A percentile compares a stretch with the other conserved stretches of the same genome.
These are phyloP conservation scores for Themeda triandra DNA, from an alignment of 176 grass and related monocot genomes.

Conservation along the genomic window DNA sequence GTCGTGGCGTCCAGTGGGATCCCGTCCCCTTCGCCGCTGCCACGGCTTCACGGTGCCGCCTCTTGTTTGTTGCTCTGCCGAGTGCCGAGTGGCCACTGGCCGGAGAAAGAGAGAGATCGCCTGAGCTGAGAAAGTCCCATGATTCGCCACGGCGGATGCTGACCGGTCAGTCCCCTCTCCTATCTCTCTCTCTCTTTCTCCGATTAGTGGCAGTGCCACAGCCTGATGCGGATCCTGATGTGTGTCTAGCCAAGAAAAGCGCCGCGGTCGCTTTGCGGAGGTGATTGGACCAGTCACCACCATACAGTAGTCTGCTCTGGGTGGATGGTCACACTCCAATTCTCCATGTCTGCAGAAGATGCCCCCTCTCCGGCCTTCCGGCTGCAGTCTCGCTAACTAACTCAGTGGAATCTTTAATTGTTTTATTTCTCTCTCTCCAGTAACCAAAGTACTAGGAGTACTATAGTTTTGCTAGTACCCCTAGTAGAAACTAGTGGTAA, in stretches of 20 bases:
- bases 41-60: neutral
- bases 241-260: conserved; percentile 1
- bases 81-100: neutral
- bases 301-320: neutral
- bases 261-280: neutral
- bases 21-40: neutral
- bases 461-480: neutral
- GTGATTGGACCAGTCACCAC: conserved; percentile 18
- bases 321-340: neutral
- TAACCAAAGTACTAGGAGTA: neutral
- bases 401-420: neutral
- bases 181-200: neutral
- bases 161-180: neutral
- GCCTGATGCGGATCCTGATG: neutral
- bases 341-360: neutral
- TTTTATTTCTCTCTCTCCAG: neutral
- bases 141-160: neutral
- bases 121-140: neutral
- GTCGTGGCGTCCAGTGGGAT: neutral
- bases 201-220: too few relatives aligned
- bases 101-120: neutral
- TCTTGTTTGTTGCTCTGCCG: neutral
- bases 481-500: neutral
- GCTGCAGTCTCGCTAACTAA: neutral
- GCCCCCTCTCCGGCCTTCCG: neutral